Conservation (phyloP, 108 stramenopile genomes). For the Cyclotella cryptica region DNA sequence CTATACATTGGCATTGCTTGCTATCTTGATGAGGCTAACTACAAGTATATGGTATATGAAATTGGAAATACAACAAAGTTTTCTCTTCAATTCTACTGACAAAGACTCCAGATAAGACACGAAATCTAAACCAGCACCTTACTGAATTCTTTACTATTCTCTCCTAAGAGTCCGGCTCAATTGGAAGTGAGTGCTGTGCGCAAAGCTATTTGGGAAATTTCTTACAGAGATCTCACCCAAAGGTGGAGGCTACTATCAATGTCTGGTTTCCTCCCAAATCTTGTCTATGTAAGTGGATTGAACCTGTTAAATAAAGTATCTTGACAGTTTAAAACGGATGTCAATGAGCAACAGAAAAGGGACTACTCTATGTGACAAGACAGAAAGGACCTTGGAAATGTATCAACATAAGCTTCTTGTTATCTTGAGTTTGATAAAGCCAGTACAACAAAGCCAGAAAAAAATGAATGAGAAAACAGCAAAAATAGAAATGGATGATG, state of each 20-base stretch:
- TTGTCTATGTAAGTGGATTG: conserved; percentile 46
- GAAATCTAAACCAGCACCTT: background rate
- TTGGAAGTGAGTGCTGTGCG: conserved; percentile 62
- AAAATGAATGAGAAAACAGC: conserved; percentile 19
- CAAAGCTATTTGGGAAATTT: conserved; percentile 56
- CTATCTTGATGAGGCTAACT: conserved; percentile 47
- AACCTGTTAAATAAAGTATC: conserved; percentile 43
- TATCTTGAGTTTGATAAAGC: conserved; percentile 33
- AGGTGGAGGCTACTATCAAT: conserved; percentile 51
- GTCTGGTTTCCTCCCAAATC: conserved; percentile 56
- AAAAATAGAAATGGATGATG: background rate
- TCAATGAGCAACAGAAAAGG: conserved; percentile 13
- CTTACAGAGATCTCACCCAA: conserved; percentile 34
- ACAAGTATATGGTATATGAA: conserved; percentile 76
- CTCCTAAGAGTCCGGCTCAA: conserved; percentile 59
- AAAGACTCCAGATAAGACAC: conserved; percentile 64
- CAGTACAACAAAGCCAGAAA: conserved; percentile 40
- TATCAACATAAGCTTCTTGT: conserved; percentile 45
- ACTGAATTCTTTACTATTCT: background rate
- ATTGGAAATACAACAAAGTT: conserved; percentile 58
- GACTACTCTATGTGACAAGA: conserved; percentile 43
- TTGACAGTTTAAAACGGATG: conserved; percentile 32
- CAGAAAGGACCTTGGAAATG: conserved; percentile 44
- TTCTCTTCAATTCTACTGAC: conserved; percentile 60
- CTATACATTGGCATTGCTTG: conserved; percentile 62